Percentiles rank a stretch among this genome's conserved stretches.
Evolutionary conservation across 1,284 basidiomycete species (phyloP).

Genomic region (Earliella scabrosa): DNA sequence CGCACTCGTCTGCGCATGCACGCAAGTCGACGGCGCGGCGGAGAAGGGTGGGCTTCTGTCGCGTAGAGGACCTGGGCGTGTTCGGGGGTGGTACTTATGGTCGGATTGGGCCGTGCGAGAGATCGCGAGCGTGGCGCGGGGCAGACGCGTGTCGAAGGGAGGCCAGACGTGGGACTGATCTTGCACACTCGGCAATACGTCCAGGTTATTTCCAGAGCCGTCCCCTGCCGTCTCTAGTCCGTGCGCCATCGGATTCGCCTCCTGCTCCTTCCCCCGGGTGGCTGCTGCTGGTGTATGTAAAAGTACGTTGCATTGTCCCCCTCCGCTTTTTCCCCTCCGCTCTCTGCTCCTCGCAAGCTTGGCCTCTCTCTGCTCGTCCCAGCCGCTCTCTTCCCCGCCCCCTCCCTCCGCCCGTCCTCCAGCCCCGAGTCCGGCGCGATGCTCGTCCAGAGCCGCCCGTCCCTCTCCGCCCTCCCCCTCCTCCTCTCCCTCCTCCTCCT

Average conservation of each 20-base stretch:
- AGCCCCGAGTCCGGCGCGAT: constrained; percentile 7
- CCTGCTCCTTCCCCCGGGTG: no score
- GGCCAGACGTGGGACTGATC: neutral
- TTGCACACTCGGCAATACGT: neutral
- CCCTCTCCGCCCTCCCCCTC: constrained; percentile 14
- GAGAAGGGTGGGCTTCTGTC: no score
- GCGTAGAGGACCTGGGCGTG: no score
- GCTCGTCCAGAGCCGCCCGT: constrained; percentile 16
- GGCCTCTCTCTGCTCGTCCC: constrained; percentile 2
- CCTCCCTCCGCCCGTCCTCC: neutral
- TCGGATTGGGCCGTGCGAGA: neutral
- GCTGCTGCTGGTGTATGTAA: no score
- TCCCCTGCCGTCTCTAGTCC: no score
- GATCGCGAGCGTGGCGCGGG: neutral
- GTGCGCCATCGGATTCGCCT: no score
- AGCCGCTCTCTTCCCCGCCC: constrained; percentile 8
- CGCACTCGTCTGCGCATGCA: neutral
- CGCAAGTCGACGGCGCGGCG: neutral
- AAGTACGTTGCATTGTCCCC: constrained; percentile 8
- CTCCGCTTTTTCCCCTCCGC: constrained; percentile 5
- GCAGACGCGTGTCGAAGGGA: neutral
- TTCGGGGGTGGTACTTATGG: no score
- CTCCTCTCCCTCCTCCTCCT: constrained; percentile 14
- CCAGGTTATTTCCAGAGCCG: no score
- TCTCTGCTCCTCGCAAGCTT: constrained; percentile 3